Evolutionary conservation across 176 grass and related monocot species (phyloP), one percentile per base, ranked within the genome.

Genomic region (Dendrocalamus sinicus): DNA sequence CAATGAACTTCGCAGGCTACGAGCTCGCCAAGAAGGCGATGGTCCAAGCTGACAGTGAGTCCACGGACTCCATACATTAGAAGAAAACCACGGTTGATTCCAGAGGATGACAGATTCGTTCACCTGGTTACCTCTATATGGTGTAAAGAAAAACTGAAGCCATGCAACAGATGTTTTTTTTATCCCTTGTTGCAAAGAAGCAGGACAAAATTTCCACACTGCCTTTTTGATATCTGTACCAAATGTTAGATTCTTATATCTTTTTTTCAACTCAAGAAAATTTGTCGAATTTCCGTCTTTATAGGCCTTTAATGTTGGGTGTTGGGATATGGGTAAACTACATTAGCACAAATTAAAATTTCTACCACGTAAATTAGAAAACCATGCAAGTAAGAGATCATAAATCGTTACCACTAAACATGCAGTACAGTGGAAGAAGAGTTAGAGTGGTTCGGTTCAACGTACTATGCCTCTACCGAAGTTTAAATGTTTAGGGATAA

Each of bases 1-100:
- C 96, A 53, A 98, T 98, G 96, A 98, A 98, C 89, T 98, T 98
- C 17, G 96, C 96, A 40, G 96, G 96, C 16, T 98, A 95, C 17
- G 93, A 98, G 84, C 89, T 98, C 6, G 91, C 96, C 43, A 98
- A 95, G 91, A 94, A 95, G 71, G 93, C 96, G 17, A 95, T 95
- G 96, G 83, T 90, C 16, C 75, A 90, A 65, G 51, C 83, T 10
- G 93, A 94, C 73, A 67, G 67, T 7, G 85, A 83, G 14, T 7
- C 80, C 8, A 72, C 64, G 2, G 81, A 85, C 3, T 63, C 39
- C 47, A 73, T 17, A 9, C 58, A 75, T 4, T 79, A 86, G 69
- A 86, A 79, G 75, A 92, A 60, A 74, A 67, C 46, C 78, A 72
- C 50, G 28, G 40, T 32, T 51, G 47, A 39, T 86, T 41, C 69